Evolutionary conservation across 2,329 filamentous ascomycete species (phyloP).

Genomic region (Aspergillus melleus): DNA sequence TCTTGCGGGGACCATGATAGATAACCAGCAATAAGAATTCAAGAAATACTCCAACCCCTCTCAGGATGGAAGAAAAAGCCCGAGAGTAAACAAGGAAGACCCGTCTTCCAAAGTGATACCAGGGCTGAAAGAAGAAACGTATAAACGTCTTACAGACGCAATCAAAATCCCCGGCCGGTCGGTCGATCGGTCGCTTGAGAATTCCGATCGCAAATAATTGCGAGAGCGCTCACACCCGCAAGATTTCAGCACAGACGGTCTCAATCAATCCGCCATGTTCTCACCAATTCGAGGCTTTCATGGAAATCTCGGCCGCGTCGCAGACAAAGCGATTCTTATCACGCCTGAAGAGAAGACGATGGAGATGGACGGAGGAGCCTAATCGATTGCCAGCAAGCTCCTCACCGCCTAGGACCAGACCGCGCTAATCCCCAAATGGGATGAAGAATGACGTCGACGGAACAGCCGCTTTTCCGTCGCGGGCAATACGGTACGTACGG

Average conservation of each 20-base stretch:
- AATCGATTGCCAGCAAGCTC: neutral
- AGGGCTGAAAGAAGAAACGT: neutral
- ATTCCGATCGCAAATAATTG: neutral
- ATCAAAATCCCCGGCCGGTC: neutral
- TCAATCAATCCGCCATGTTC: neutral
- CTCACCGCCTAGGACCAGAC: constrained; percentile 3
- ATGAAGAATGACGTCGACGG: constrained; percentile 2
- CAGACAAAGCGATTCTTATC: neutral
- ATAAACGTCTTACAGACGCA: neutral
- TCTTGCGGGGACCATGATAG: constrained; percentile 30
- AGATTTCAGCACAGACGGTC: neutral
- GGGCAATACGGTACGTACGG: neutral
- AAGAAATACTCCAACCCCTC: neutral
- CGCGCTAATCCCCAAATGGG: constrained; percentile 1
- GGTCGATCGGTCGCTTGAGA: neutral
- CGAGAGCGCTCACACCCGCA: neutral
- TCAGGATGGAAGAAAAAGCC: neutral
- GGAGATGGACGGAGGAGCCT: neutral
- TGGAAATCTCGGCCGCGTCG: neutral
- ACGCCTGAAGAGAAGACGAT: neutral
- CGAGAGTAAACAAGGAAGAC: neutral
- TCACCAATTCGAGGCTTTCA: neutral
- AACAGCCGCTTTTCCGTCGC: neutral
- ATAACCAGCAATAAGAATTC: neutral
- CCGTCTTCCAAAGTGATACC: neutral